A percentile compares a stretch with the other conserved stretches of the same genome.
Conservation (phyloP, 129 eudicot genomes). For the Ambrosia artemisiifolia region DNA sequence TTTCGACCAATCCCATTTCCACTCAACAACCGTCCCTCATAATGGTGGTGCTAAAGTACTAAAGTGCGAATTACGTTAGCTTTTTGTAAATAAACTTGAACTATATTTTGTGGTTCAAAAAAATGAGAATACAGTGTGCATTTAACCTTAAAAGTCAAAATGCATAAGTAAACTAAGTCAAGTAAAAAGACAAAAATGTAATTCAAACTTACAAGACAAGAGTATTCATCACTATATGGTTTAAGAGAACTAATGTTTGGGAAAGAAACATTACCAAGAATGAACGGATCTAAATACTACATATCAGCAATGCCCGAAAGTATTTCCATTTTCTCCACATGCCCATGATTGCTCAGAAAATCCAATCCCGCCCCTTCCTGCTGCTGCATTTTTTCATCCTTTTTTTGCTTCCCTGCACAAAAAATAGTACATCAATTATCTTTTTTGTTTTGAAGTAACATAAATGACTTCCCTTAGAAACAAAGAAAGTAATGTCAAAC, state of each 20-base stretch:
- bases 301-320: constrained; percentile 83
- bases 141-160: background rate
- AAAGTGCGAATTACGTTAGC: too few relatives aligned
- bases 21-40: too few relatives aligned
- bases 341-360: constrained; percentile 67
- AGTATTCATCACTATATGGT: background rate
- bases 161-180: background rate
- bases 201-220: background rate
- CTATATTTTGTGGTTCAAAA: background rate
- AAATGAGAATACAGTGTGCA: background rate
- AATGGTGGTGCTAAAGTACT: too few relatives aligned
- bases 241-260: background rate
- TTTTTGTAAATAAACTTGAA: background rate
- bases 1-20: too few relatives aligned
- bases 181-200: background rate
- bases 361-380: constrained; percentile 60
- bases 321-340: constrained; percentile 82
- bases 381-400: constrained; percentile 73
- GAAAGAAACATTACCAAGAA: constrained; percentile 49
- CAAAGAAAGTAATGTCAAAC: too few relatives aligned
- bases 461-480: too few relatives aligned
- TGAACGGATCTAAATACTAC: constrained; percentile 63
- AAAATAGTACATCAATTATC: too few relatives aligned
- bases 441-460: too few relatives aligned
- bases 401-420: constrained; percentile 63